These are phyloP conservation scores for Puccinia novopanici DNA, from an alignment of 1,284 basidiomycete genomes.

Conservation along the genomic window DNA sequence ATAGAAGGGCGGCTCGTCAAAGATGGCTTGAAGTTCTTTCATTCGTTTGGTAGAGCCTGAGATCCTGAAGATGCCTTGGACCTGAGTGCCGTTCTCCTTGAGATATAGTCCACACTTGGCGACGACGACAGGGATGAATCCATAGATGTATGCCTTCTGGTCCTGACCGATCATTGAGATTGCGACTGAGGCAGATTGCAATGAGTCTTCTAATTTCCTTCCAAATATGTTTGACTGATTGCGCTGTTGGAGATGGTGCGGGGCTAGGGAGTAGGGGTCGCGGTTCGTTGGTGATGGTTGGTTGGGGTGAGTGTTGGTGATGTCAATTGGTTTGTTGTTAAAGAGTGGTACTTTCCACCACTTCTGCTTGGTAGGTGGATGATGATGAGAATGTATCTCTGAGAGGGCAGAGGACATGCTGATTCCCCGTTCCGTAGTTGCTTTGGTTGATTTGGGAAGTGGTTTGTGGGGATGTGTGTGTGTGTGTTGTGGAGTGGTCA, in stretches of 20 bases:
- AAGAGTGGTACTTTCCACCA: conserved; percentile 44
- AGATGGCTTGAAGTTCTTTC: conserved; percentile 86
- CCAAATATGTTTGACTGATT: conserved; percentile 69
- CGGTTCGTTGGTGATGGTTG: background rate
- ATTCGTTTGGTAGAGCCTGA: conserved; percentile 90
- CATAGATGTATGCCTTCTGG: conserved; percentile 64
- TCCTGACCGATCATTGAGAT: conserved; percentile 82
- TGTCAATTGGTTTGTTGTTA: conserved; percentile 9
- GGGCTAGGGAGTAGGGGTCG: background rate
- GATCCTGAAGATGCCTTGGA: conserved; percentile 93
- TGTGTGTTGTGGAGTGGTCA: background rate
- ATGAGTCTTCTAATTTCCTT: conserved; percentile 76
- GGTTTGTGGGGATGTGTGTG: background rate
- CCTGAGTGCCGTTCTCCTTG: conserved; percentile 88
- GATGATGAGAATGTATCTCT: conserved; percentile 22
- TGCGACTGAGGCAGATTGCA: conserved; percentile 85
- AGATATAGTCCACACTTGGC: conserved; percentile 92
- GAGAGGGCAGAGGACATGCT: conserved; percentile 43
- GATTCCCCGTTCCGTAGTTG: background rate
- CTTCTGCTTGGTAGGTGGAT: conserved; percentile 22
- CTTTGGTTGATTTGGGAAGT: background rate
- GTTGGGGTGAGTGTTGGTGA: background rate
- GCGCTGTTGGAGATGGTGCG: background rate
- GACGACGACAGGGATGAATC: conserved; percentile 92
- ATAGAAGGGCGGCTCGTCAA: conserved; percentile 87